Evolutionary conservation across 176 grass and related monocot genomes (phyloP).

Genomic region (Musa beccarii): DNA sequence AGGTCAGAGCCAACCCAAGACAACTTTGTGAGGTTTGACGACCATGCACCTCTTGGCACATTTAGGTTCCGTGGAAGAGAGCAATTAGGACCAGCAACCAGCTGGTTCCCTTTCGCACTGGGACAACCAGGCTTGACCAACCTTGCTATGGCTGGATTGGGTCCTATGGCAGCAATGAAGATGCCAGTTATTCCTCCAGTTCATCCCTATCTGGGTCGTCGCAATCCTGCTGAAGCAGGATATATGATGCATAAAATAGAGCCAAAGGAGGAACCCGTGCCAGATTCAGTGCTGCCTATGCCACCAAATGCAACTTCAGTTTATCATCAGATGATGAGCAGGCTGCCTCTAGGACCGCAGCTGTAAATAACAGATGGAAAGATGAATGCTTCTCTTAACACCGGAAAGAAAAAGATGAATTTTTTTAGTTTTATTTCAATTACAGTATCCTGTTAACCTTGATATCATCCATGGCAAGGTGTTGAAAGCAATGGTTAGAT

Average conservation of each 20-base stretch:
- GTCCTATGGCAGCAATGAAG: conserved; percentile 20
- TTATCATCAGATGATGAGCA: conserved; percentile 53
- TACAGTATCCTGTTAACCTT: too few species aligned
- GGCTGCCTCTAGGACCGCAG: conserved; percentile 35
- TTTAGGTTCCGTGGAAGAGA: conserved; percentile 32
- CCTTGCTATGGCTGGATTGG: conserved; percentile 33
- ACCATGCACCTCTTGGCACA: conserved; percentile 10
- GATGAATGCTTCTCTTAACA: neutral
- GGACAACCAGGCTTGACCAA: conserved; percentile 20
- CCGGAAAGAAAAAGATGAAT: neutral
- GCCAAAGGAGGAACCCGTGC: conserved; percentile 14
- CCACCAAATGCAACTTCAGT: conserved; percentile 12
- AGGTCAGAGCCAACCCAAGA: conserved; percentile 30
- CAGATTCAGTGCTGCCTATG: neutral
- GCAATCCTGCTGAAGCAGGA: conserved; percentile 27
- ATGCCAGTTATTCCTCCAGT: conserved; percentile 26
- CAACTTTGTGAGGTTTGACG: conserved; percentile 30
- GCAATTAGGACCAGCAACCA: conserved; percentile 29
- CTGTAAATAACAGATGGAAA: conserved; percentile 43
- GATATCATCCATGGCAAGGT: too few species aligned
- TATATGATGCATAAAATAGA: conserved; percentile 35
- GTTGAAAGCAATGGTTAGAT: too few species aligned
- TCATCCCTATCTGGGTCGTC: conserved; percentile 32
- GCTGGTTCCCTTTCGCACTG: conserved; percentile 33
- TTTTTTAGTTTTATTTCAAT: too few species aligned